These are phyloP conservation scores for Mortierella hygrophila DNA, from an alignment of 192 early-diverging fungal genomes.

Conservation along the genomic window DNA sequence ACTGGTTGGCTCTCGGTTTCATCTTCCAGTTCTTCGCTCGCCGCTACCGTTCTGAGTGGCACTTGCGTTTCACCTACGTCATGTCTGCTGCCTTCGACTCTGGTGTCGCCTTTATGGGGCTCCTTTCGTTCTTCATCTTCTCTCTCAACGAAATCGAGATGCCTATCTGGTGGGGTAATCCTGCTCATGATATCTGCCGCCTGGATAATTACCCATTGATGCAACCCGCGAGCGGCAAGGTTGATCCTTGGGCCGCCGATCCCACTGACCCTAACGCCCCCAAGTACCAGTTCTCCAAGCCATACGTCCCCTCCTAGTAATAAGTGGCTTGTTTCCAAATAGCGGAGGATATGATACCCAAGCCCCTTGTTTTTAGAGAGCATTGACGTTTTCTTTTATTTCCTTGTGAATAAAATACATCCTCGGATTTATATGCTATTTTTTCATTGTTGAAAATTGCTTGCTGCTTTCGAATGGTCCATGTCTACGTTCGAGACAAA, in stretches of 20 bases:
- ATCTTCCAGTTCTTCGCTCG: constrained; percentile 63
- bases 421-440: no score
- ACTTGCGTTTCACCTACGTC: constrained; percentile 74
- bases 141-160: no score
- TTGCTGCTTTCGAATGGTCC: no score
- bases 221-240: not conserved
- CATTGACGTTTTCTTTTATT: no score
- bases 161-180: not conserved
- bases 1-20: constrained; percentile 56
- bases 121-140: constrained; percentile 40
- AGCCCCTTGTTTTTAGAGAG: no score
- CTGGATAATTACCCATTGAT: constrained; percentile 10
- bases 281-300: not conserved
- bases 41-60: constrained; percentile 61
- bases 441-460: no score
- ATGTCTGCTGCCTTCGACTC: constrained; percentile 70
- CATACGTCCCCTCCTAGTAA: not conserved
- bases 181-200: not conserved
- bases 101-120: constrained; percentile 52
- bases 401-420: no score
- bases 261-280: no score
- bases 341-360: no score
- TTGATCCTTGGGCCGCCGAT: not conserved
- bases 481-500: no score
- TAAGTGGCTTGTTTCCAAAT: not conserved